Evolutionary conservation across 148 eudicot species (phyloP), one percentile per base, ranked within the genome.

Genomic region (Rhododendron vialii): DNA sequence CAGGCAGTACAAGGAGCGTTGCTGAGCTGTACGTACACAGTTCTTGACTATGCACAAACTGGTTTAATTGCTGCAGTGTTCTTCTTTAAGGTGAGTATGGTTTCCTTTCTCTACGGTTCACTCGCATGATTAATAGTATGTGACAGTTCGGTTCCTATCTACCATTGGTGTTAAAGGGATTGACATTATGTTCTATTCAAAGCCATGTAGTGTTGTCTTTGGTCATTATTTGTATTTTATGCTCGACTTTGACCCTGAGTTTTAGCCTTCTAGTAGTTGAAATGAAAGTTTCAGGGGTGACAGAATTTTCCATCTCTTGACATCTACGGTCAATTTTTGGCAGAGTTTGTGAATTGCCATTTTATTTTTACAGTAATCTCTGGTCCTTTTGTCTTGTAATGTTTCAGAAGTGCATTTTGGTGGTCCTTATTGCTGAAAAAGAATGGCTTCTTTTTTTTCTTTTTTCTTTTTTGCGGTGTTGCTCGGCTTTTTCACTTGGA

Each of bases 61-160:
- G 98, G 99, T 84, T 88, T 97, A 48, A 97, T 97, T 90, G 99
- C 99, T 8, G 93, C 99, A 3, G 99, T 97, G 61, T 97, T 97
- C 88, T 89, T 95, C 91, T 97, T 97, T 89, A 97, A 97, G 92
- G 99, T 95, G 85, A 90, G 89, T 79, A 11, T 80, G 73, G 83
- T 38, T 61, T 26, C 13, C 53, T 82, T 61, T 26, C 73, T n/a
- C 69, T 38, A 71, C 17, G 6, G 4, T 85, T 59, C 71, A 75
- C 30, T 47, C 6, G 77, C 36, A 45, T 61, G 35, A 41, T 71
- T 36, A 69, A 79, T 35, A 38, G 35, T 59, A 48, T 63, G 13
- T 41, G 24, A 30, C 30, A 30, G 30, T 30, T 30, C 30, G 30
- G 30, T 30, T 30, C 30, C 30, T 30, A 30, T 30, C 30, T 30